Evolutionary conservation across 2,329 filamentous ascomycete species (phyloP).

Genomic region (Venturia carpophila): DNA sequence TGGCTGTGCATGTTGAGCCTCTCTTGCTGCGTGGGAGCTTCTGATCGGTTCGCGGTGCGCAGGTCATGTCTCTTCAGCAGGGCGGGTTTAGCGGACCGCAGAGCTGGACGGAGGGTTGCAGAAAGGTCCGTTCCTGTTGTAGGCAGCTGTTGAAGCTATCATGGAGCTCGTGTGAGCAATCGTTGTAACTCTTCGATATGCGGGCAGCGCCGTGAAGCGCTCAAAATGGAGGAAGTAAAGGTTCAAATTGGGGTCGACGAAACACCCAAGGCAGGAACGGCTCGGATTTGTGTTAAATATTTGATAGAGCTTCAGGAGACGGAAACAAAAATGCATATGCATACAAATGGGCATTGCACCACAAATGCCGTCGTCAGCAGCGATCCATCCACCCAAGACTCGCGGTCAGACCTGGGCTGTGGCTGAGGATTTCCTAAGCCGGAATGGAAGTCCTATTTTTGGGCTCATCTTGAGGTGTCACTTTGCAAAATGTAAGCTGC

Average conservation of each 20-base stretch:
- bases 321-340: background rate
- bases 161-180: background rate
- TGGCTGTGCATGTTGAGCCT: slow-evolving; percentile 9
- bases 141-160: slow-evolving; percentile 3
- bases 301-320: background rate
- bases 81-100: slow-evolving; percentile 9
- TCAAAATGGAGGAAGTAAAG: background rate
- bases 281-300: background rate
- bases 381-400: background rate
- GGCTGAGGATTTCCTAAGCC: background rate
- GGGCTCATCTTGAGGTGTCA: background rate
- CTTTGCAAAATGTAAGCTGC: background rate
- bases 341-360: background rate
- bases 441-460: background rate
- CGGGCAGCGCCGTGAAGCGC: background rate
- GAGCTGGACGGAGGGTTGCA: background rate
- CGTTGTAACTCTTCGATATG: background rate
- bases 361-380: background rate
- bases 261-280: background rate
- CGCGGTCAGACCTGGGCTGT: background rate
- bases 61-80: slow-evolving; percentile 5
- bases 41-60: slow-evolving; percentile 1
- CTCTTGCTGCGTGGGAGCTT: slow-evolving; percentile 5
- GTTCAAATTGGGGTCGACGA: background rate
- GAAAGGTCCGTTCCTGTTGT: background rate